A percentile compares a stretch with the other conserved stretches of the same genome.
Conservation (phyloP, 2,329 filamentous ascomycete genomes). For the Pestalotiopsis sp. region DNA sequence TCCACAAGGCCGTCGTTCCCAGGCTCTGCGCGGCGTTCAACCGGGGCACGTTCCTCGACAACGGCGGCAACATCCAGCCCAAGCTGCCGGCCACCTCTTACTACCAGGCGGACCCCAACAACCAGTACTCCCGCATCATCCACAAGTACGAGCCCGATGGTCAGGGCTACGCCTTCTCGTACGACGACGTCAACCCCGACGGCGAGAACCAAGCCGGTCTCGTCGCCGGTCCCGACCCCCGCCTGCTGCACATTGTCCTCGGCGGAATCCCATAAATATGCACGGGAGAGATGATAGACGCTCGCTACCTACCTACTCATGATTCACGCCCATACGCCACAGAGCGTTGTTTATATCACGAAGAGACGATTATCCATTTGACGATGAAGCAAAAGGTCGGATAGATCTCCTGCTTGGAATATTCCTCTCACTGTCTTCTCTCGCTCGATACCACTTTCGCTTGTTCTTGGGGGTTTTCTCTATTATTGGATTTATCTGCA, state of each 20-base stretch:
- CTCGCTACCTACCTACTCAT: not conserved
- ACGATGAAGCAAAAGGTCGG: not conserved
- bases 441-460: slow-evolving; percentile 1
- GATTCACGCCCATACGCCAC: not conserved
- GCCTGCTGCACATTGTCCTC: slow-evolving; percentile 47
- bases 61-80: slow-evolving; percentile 51
- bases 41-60: slow-evolving; percentile 47
- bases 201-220: slow-evolving; percentile 58
- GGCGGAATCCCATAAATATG: slow-evolving; percentile 37
- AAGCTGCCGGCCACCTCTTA: slow-evolving; percentile 39
- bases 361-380: not conserved
- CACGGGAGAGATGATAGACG: not conserved
- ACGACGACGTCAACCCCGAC: slow-evolving; percentile 67
- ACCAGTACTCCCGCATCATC: slow-evolving; percentile 63
- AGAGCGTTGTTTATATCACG: not conserved
- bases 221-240: slow-evolving; percentile 48
- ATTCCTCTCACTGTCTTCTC: not conserved
- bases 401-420: not conserved
- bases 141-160: slow-evolving; percentile 63
- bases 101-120: slow-evolving; percentile 47
- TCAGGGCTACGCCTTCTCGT: slow-evolving; percentile 67
- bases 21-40: slow-evolving; percentile 55
- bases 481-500: not conserved
- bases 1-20: slow-evolving; percentile 47
- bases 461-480: not conserved